Conservation (phyloP, 2,329 filamentous ascomycete genomes). For the Talaromyces sp. region DNA sequence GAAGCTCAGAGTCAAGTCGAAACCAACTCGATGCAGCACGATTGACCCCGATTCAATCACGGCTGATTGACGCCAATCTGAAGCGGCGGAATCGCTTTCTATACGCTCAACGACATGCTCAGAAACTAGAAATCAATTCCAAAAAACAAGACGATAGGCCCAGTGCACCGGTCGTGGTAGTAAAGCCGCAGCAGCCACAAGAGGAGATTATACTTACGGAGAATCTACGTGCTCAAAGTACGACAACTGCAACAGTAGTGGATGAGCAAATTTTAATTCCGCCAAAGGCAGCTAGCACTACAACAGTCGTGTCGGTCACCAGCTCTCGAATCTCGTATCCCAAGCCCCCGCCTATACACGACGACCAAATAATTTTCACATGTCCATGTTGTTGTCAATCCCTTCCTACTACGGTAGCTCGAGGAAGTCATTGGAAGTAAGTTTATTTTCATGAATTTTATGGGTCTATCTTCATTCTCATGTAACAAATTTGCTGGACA, state of each 20-base stretch:
- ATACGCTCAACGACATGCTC: constrained; percentile 12
- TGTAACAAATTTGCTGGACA: not conserved
- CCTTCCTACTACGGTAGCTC: not conserved
- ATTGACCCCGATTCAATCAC: constrained; percentile 1
- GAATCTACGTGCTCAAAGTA: not conserved
- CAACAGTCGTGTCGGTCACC: constrained; percentile 4
- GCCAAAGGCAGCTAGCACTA: not conserved
- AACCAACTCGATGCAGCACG: not conserved
- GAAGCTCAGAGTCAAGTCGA: not conserved
- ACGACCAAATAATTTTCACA: constrained; percentile 4
- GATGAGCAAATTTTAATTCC: not conserved
- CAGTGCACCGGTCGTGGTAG: not conserved
- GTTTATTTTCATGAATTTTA: not conserved
- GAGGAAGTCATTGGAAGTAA: constrained; percentile 12
- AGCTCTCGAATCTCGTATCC: constrained; percentile 9
- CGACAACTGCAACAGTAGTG: not conserved
- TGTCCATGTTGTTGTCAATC: constrained; percentile 15
- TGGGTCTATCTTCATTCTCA: not conserved
- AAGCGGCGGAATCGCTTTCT: constrained; percentile 13
- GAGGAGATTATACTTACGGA: not conserved
- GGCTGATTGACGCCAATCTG: constrained; percentile 11
- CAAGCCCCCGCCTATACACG: not conserved
- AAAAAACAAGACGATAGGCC: not conserved
- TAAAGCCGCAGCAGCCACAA: not conserved
- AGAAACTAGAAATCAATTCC: constrained; percentile 1